phyloP scores from a whole-genome alignment of 1,284 basidiomycete species.

The Leccinum angustisporum region DNA sequence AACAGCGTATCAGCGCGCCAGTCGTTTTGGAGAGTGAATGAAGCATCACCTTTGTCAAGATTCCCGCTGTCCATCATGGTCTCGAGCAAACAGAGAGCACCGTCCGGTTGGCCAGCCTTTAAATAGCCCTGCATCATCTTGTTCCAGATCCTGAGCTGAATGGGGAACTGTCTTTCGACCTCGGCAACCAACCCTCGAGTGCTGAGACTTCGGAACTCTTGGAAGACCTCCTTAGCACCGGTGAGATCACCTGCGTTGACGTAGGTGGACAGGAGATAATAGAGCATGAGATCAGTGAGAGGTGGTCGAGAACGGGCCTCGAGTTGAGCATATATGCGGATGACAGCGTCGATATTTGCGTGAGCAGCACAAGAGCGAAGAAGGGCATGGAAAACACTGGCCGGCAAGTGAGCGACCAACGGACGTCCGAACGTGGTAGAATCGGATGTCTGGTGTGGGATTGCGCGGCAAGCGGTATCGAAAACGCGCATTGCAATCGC shows the following conservation, averaged over 20 bases:
- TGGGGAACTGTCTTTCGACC: conserved; percentile 24
- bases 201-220: conserved; percentile 53
- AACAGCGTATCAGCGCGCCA: conserved; percentile 2
- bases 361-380: conserved; percentile 67
- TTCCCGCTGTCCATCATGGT: conserved; percentile 59
- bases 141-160: conserved; percentile 62
- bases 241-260: conserved; percentile 51
- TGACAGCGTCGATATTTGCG: conserved; percentile 60
- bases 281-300: conserved; percentile 50
- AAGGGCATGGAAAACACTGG: conserved; percentile 52
- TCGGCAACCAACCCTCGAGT: conserved; percentile 37
- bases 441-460: conserved; percentile 21
- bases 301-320: conserved; percentile 42
- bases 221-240: conserved; percentile 67
- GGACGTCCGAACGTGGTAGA: conserved; percentile 1
- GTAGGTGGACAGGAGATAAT: conserved; percentile 65
- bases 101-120: conserved; percentile 57
- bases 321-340: conserved; percentile 68
- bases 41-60: conserved; percentile 26
- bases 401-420: conserved; percentile 33
- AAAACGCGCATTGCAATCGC: conserved; percentile 72
- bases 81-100: conserved; percentile 70
- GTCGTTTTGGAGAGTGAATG: neutral
- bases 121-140: conserved; percentile 62
- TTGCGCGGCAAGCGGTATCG: conserved; percentile 50